These are phyloP conservation scores for Aspergillus panamensis DNA, from an alignment of 495 filamentous ascomycete genomes.

Conservation along the genomic window DNA sequence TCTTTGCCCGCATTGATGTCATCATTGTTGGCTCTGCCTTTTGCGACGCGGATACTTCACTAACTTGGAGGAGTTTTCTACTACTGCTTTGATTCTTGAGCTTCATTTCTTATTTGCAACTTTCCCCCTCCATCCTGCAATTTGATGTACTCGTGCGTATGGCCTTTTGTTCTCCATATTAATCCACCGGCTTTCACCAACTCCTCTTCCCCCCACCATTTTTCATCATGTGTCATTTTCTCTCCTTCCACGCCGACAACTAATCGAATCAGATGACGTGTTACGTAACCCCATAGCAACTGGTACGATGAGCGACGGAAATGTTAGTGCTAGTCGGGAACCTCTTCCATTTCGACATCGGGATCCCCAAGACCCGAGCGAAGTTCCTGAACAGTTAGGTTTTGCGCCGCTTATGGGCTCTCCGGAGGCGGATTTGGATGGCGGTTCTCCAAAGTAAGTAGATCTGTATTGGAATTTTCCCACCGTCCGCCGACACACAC, in stretches of 20 bases:
- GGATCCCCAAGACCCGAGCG: slow-evolving; percentile 2
- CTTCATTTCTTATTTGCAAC: not conserved
- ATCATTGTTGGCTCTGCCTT: not conserved
- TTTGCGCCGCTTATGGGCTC: not conserved
- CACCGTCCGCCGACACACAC: not conserved
- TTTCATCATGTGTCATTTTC: not conserved
- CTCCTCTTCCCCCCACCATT: not conserved
- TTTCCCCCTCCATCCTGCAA: not conserved
- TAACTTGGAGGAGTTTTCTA: not conserved
- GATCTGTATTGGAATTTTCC: not conserved
- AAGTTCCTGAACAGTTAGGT: not conserved
- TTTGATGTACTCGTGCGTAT: slow-evolving; percentile 7
- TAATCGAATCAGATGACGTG: slow-evolving; percentile 26
- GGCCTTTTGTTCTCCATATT: not conserved
- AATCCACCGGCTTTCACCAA: not conserved
- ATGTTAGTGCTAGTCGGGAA: slow-evolving; percentile 18
- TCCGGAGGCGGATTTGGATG: not conserved
- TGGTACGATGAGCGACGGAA: slow-evolving; percentile 24
- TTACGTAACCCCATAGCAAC: slow-evolving; percentile 15
- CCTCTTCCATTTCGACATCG: slow-evolving; percentile 19
- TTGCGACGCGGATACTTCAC: slow-evolving; percentile 3
- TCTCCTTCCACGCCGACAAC: not conserved
- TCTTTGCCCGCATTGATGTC: slow-evolving; percentile 9
- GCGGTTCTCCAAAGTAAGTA: slow-evolving; percentile 19
- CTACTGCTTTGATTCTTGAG: not conserved